Percentiles rank a stretch among this genome's conserved stretches.
Evolutionary conservation across 2,329 filamentous ascomycete genomes (phyloP).

Genomic region (Sporothrix sp.): DNA sequence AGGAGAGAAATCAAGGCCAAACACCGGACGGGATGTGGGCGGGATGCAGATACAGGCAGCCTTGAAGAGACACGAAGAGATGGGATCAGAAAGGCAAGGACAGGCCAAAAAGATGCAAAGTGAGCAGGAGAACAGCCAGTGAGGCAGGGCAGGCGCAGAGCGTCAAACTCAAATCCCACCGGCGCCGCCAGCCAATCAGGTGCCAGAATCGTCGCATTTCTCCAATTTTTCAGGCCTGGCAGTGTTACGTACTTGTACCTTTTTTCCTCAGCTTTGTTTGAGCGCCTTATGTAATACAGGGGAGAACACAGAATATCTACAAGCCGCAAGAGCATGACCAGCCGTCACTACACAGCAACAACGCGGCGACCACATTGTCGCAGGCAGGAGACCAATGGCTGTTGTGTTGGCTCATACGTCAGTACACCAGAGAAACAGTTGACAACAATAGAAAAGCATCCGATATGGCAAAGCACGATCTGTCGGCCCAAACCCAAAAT

Average conservation of each 20-base stretch:
- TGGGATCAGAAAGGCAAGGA: neutral
- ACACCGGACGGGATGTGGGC: too few species aligned
- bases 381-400: too few species aligned
- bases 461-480: too few species aligned
- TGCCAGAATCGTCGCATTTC: neutral
- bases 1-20: too few species aligned
- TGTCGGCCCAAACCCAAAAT: neutral
- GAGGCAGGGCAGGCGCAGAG: neutral
- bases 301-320: too few species aligned
- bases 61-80: neutral
- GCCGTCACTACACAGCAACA: too few species aligned
- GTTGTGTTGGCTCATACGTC: neutral
- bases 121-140: neutral
- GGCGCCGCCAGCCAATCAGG: slow-evolving; percentile 4
- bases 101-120: neutral
- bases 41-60: neutral
- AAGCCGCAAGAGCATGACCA: too few species aligned
- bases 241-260: too few species aligned
- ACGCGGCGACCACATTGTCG: too few species aligned
- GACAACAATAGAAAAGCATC: neutral
- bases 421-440: neutral
- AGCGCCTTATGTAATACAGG: slow-evolving; percentile 6
- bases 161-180: neutral
- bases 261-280: neutral
- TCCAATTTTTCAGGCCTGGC: slow-evolving; percentile 2